Conservation (phyloP, 352 stramenopile species). For the Globisporangium lucens region DNA sequence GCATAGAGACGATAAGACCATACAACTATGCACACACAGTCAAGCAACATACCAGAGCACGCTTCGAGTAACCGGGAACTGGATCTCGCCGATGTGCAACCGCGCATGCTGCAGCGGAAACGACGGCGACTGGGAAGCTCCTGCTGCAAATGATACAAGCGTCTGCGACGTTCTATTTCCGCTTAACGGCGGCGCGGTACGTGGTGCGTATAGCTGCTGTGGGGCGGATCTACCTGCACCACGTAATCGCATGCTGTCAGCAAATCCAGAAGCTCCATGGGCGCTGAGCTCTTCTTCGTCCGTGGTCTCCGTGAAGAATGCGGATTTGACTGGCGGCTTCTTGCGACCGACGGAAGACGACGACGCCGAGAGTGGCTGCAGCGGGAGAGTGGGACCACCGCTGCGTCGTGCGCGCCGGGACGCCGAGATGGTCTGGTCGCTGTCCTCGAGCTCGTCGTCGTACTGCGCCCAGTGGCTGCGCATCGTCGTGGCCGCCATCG, state of each 20-base stretch:
- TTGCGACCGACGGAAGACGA: constrained; percentile 11
- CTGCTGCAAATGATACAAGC: constrained; percentile 6
- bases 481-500: constrained; percentile 7
- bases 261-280: neutral
- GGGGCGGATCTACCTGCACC: neutral
- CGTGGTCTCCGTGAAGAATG: constrained; percentile 73
- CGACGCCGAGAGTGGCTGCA: neutral
- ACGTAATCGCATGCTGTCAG: neutral
- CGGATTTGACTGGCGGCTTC: constrained; percentile 27
- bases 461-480: constrained; percentile 44
- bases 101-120: constrained; percentile 14
- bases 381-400: neutral
- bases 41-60: constrained; percentile 48
- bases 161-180: constrained; percentile 1
- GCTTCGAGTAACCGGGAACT: constrained; percentile 63
- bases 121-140: constrained; percentile 7
- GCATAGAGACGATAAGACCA: neutral
- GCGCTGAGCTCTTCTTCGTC: constrained; percentile 46
- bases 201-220: neutral
- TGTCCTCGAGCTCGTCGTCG: constrained; percentile 58
- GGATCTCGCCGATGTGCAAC: constrained; percentile 53
- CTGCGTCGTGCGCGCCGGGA: constrained; percentile 8
- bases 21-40: constrained; percentile 1
- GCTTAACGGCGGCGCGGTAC: neutral
- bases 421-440: constrained; percentile 59